Evolutionary conservation across 2,329 filamentous ascomycete species (phyloP), one percentile per base, ranked within the genome.

Genomic region (Ascosphaera pollenicola): DNA sequence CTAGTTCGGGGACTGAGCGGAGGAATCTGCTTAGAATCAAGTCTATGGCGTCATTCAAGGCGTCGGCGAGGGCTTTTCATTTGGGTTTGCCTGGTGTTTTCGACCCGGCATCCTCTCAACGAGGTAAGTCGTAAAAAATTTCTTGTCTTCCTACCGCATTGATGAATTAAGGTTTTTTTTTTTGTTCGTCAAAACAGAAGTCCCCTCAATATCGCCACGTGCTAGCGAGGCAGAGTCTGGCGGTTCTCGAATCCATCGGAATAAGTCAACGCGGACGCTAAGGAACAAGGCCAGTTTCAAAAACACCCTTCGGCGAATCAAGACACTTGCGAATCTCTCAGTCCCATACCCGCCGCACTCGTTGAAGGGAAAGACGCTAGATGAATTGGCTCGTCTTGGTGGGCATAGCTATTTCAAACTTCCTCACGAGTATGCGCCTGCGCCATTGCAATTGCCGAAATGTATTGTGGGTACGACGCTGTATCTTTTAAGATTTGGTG

Each of bases 351-450:
- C 47, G 5, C 54, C 58, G 47, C 49, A 49, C 34, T 52, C 53
- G 8, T 43, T 63, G 39, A 51, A 45, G 36, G 57, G 54, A n/a
- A 56, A 46, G 36, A 46, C 50, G 10, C 35, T 64, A 13, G 59
- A 62, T 38, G 53, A 50, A n/a, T 48, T 64, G 16, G 51, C 57
- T 36, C 57, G 57, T 10, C 50, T 64, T 17, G 61, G 61, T 37
- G 61, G 61, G 5, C 49, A 60, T 40, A 55, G 56, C 41, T 51
- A 54, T 40, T 44, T 64, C 16, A 49, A 46, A 5, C 47, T 61
- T 3, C 58, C 58, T 1, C 41, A 39, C 1, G 52, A 58, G 11
- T 55, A 60, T 45, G 53, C 53, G 3, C 58, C 59, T n/a, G 49
- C 48, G 10, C 48, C 51, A 3, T 46, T 62, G 38, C 51, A 51